These are phyloP conservation scores for Moricandia arvensis DNA, from an alignment of 345 rosid species.

Conservation along the genomic window DNA sequence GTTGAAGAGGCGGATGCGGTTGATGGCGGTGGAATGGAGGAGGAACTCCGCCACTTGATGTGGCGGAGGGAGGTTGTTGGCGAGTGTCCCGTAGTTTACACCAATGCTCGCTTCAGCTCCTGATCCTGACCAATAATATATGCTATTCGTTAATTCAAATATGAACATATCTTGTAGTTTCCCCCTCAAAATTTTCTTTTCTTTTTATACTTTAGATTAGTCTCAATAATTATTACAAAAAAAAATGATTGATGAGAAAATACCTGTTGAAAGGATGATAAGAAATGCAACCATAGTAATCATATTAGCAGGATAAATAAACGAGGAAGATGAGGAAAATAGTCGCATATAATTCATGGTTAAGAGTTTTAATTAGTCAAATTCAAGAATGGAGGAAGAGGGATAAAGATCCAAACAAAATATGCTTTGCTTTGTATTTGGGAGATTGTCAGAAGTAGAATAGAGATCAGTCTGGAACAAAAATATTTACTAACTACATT, in stretches of 20 bases:
- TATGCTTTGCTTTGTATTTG: conserved; percentile 64
- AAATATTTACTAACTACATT: not conserved
- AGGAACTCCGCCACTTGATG: conserved; percentile 66
- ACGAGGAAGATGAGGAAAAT: not conserved
- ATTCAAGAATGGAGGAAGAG: not conserved
- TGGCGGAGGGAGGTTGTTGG: conserved; percentile 77
- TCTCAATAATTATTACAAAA: not conserved
- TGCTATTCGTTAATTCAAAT: too few species aligned
- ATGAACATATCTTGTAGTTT: not conserved
- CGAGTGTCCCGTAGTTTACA: conserved; percentile 78
- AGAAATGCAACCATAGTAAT: not conserved
- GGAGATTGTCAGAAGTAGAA: conserved; percentile 23
- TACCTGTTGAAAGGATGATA: conserved; percentile 16
- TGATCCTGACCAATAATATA: too few species aligned
- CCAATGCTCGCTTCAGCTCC: conserved; percentile 58
- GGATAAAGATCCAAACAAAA: conserved; percentile 6
- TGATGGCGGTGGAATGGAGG: conserved; percentile 58
- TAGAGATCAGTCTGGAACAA: not conserved
- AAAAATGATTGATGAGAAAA: not conserved
- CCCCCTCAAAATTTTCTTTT: not conserved
- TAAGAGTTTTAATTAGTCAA: not conserved
- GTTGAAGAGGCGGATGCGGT: conserved; percentile 70
- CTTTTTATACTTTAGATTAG: not conserved
- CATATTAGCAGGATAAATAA: not conserved
- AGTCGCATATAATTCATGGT: conserved; percentile 24